phyloP scores from a whole-genome alignment of 345 rosid species.

The Moringa oleifera region DNA sequence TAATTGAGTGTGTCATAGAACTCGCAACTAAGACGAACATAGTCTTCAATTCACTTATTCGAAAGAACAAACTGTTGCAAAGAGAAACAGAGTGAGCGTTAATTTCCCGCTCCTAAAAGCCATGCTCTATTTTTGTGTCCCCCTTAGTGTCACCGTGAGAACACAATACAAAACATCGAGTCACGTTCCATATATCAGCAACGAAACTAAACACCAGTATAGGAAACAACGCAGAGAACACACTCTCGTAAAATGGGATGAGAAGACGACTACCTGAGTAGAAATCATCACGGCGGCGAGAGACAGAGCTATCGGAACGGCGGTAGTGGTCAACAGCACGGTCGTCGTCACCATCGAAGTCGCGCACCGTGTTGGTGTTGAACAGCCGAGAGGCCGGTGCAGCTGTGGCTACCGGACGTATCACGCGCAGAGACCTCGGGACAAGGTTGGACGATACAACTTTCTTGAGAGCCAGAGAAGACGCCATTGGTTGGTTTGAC shows the following conservation, averaged over 20 bases:
- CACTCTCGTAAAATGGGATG: not conserved
- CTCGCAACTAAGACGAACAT: too few relatives aligned
- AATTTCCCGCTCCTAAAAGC: too few relatives aligned
- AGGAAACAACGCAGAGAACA: not conserved
- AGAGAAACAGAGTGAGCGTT: too few relatives aligned
- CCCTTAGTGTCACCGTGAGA: too few relatives aligned
- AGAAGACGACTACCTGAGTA: conserved; percentile 36
- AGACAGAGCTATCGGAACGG: conserved; percentile 20
- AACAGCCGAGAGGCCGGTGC: conserved; percentile 28
- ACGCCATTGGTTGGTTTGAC: conserved; percentile 30
- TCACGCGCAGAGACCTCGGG: conserved; percentile 8
- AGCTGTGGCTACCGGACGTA: conserved; percentile 16
- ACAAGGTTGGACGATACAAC: conserved; percentile 24
- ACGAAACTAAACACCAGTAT: not conserved
- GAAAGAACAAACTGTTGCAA: too few relatives aligned
- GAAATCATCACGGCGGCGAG: conserved; percentile 37
- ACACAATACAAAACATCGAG: too few relatives aligned
- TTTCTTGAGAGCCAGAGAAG: conserved; percentile 35
- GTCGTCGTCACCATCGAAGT: conserved; percentile 17
- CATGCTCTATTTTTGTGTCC: too few relatives aligned
- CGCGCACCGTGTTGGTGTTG: conserved; percentile 33
- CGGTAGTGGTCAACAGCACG: conserved; percentile 18
- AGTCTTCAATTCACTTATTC: too few relatives aligned
- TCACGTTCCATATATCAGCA: too few relatives aligned
- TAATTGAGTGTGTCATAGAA: too few relatives aligned